Evolutionary conservation across 2,329 filamentous ascomycete genomes (phyloP), one percentile per base, ranked within the genome.

Genomic region (Geosmithia putterillii): DNA sequence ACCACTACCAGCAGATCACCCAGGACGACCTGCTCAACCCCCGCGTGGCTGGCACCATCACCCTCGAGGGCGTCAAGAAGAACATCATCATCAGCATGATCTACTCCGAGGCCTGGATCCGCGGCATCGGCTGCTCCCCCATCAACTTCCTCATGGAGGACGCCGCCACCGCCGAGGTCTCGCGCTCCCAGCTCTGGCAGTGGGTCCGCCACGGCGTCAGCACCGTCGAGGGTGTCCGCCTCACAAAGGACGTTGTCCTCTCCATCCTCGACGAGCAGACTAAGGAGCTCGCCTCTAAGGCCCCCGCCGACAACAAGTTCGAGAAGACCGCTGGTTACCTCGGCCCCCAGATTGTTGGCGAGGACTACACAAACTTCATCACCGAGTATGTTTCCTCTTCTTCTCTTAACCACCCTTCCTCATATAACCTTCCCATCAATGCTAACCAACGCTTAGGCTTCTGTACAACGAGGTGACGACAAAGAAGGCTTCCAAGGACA

Each of bases 131-230:
- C 42, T 94, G 87, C 55, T 85, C 94, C 46, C 87, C 87, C 18
- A 92, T 94, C 65, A 92, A 94, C 71, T 89, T 81, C 61, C 70
- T 94, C 42, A 94, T 94, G 86, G 87, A 94, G 67, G 87, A 94
- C 50, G 87, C 87, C 17, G 87, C 87, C 10, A 94, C 87, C 1
- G 87, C 87, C 34, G 87, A 94, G 63, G 87, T 94, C 3, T 88
- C 82, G 41, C 77, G 87, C 50, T 82, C 76, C 50, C 87, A 94
- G 67, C 71, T 94, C 25, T 90, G 86, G 86, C 87, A 94, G 62
- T 94, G 87, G 87, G 74, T 79, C 47, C 75, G 71, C 52, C 72
- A 76, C 56, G 69, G 70, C 45, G 70, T 85, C 44, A 71, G 72
- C 45, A 90, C 85, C 4, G 75, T 79, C 25, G 85, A 90, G 57